Conservation (phyloP, 768 basidiomycete species). For the Auricularia sp. region DNA sequence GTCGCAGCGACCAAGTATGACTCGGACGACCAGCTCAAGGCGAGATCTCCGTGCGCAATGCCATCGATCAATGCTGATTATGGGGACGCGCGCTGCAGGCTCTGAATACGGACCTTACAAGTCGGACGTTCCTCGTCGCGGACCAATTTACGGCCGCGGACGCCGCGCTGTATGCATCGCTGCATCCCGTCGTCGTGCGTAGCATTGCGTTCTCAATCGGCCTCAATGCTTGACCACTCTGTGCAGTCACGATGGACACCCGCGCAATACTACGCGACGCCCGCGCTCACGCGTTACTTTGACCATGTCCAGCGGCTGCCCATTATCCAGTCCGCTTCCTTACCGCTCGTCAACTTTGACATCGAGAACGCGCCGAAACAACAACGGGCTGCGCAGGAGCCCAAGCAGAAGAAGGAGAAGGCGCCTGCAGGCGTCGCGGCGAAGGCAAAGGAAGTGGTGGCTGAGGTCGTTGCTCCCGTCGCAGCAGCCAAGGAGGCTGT, state of each 20-base stretch:
- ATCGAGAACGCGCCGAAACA: slow-evolving; percentile 62
- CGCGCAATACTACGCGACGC: slow-evolving; percentile 65
- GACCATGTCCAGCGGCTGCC: slow-evolving; percentile 79
- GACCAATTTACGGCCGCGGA: slow-evolving; percentile 85
- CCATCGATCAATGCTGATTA: slow-evolving; percentile 3
- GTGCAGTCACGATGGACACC: slow-evolving; percentile 59
- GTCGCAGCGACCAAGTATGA: slow-evolving; percentile 39
- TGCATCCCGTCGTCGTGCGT: slow-evolving; percentile 74
- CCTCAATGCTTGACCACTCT: not conserved
- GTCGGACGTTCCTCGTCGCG: slow-evolving; percentile 77
- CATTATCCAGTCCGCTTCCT: slow-evolving; percentile 39
- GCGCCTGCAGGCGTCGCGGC: slow-evolving; percentile 14
- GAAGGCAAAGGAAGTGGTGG: not conserved
- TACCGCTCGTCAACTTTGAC: slow-evolving; percentile 55
- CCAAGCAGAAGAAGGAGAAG: slow-evolving; percentile 73
- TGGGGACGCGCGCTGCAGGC: slow-evolving; percentile 32
- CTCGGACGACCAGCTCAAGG: slow-evolving; percentile 40
- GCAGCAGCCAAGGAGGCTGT: slow-evolving; percentile 19
- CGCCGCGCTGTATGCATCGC: slow-evolving; percentile 78
- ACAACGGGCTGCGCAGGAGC: slow-evolving; percentile 59
- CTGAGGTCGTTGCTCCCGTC: not conserved
- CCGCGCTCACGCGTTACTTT: slow-evolving; percentile 86
- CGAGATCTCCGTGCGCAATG: slow-evolving; percentile 16
- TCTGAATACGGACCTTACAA: slow-evolving; percentile 57
- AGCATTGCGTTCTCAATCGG: not conserved